phyloP scores from a whole-genome alignment of 345 rosid species.

The Rhodomyrtus tomentosa region DNA sequence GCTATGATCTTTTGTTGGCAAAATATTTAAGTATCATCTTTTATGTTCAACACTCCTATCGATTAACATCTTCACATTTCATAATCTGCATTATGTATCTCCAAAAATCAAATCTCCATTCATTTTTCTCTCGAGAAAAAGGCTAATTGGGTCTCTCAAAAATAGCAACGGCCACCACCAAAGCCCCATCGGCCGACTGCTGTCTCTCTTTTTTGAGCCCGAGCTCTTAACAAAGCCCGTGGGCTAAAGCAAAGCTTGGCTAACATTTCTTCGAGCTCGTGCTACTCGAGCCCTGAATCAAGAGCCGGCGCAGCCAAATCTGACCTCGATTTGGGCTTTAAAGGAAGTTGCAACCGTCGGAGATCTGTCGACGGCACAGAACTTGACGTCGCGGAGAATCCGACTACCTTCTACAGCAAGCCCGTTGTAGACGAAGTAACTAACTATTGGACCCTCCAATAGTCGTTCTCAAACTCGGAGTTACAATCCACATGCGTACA shows the following conservation, averaged over 20 bases:
- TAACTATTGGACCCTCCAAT: background rate
- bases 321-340: background rate
- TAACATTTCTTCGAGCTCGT: background rate
- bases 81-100: background rate
- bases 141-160: background rate
- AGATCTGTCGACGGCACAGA: background rate
- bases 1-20: background rate
- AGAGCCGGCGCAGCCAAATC: background rate
- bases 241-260: background rate
- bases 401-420: background rate
- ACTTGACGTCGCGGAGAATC: background rate
- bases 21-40: background rate
- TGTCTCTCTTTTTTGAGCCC: background rate
- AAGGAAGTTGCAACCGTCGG: background rate
- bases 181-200: background rate
- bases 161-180: no score
- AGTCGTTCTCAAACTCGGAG: background rate
- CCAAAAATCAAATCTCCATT: background rate
- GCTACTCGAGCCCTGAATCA: background rate
- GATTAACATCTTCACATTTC: rapidly evolving
- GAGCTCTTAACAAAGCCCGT: background rate
- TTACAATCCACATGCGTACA: background rate
- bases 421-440: background rate
- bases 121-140: background rate
- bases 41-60: no score